Evolutionary conservation across 2,329 filamentous ascomycete species (phyloP).

Genomic region (Phyllosticta citribraziliensis): DNA sequence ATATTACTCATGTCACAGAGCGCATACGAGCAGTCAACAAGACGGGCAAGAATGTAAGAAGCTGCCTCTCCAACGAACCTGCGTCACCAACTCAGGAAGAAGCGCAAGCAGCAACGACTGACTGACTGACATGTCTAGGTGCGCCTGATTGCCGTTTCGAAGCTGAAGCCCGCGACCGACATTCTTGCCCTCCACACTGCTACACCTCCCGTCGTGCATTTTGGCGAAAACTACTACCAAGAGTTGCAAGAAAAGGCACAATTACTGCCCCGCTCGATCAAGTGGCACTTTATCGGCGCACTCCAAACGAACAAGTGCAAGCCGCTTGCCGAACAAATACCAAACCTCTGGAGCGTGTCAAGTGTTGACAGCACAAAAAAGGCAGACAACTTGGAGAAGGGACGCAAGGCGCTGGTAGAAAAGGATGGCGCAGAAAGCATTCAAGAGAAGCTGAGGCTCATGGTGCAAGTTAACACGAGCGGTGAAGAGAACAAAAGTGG

Average conservation of each 20-base stretch:
- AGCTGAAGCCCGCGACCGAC: constrained; percentile 88
- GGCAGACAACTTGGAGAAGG: constrained; percentile 67
- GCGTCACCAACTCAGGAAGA: not conserved
- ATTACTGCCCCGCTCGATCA: constrained; percentile 64
- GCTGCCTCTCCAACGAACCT: not conserved
- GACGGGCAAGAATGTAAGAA: constrained; percentile 20
- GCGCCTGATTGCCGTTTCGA: constrained; percentile 88
- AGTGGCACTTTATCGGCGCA: constrained; percentile 95
- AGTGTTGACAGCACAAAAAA: constrained; percentile 86
- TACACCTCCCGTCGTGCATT: constrained; percentile 48
- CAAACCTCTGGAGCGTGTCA: constrained; percentile 84
- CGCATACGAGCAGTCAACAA: constrained; percentile 32
- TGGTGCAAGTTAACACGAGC: constrained; percentile 93
- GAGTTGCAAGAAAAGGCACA: constrained; percentile 80
- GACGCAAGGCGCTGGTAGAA: constrained; percentile 51
- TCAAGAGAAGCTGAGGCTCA: constrained; percentile 51
- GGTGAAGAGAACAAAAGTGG: constrained; percentile 82
- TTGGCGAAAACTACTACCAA: constrained; percentile 84
- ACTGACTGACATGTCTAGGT: constrained; percentile 40
- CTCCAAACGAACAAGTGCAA: constrained; percentile 93
- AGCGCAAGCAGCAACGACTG: not conserved
- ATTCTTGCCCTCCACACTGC: constrained; percentile 70
- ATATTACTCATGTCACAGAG: constrained; percentile 31
- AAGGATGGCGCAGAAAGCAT: constrained; percentile 17
- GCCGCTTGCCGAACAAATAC: constrained; percentile 67